These are phyloP conservation scores for Zizania palustris DNA, from an alignment of 202 grass and related monocot species.

Conservation along the genomic window DNA sequence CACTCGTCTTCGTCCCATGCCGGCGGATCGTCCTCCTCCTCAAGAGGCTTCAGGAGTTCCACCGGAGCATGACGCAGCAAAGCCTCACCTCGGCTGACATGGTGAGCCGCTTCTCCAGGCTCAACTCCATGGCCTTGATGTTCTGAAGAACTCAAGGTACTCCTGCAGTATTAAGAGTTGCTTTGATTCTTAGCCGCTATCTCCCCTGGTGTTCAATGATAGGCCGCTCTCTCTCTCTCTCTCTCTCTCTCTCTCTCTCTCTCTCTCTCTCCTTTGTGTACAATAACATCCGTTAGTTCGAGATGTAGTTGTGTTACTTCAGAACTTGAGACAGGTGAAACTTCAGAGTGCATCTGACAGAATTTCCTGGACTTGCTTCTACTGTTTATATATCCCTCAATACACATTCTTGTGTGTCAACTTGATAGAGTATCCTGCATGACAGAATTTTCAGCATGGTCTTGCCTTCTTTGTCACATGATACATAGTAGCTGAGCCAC, in stretches of 20 bases:
- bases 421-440: neutral
- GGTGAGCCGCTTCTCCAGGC: constrained; percentile 52
- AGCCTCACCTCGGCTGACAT: constrained; percentile 46
- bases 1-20: constrained; percentile 67
- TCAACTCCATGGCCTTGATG: constrained; percentile 74
- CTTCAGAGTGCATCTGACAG: neutral
- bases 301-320: too few relatives aligned
- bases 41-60: constrained; percentile 57
- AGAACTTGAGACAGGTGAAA: neutral
- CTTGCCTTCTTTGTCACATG: neutral
- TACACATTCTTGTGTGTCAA: neutral
- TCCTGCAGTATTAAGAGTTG: neutral
- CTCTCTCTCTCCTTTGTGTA: neutral
- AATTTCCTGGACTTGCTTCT: constrained; percentile 7
- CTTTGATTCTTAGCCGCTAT: neutral
- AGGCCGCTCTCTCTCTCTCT: neutral
- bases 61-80: constrained; percentile 44
- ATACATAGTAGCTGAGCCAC: too few relatives aligned
- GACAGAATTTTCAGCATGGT: neutral
- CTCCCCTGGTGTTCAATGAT: neutral
- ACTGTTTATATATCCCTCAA: neutral
- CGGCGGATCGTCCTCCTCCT: constrained; percentile 69
- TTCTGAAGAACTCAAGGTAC: constrained; percentile 33
- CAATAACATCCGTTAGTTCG: constrained; percentile 26
- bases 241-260: neutral